phyloP scores from a whole-genome alignment of 768 basidiomycete species.

The Mycena capillaripes region DNA sequence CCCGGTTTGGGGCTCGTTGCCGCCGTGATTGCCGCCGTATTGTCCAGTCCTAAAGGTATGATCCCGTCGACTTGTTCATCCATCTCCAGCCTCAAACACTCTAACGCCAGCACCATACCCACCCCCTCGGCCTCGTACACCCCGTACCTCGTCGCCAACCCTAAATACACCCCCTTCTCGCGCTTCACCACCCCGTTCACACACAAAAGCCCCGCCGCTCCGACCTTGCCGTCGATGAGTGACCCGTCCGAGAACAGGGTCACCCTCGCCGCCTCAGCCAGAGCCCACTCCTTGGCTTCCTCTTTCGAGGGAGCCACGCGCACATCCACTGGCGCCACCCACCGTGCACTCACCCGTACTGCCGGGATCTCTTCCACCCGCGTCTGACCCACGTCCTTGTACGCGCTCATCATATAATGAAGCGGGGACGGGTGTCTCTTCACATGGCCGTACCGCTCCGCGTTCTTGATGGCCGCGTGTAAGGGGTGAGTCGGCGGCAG shows the following conservation, averaged over 20 bases:
- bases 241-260: no score
- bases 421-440: slow-evolving; percentile 30
- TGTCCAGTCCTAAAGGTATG: slow-evolving; percentile 2
- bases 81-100: not conserved
- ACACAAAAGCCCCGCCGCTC: not conserved
- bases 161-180: slow-evolving; percentile 4
- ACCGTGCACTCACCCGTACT: not conserved
- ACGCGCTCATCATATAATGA: slow-evolving; percentile 16
- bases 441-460: not conserved
- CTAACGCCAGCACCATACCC: not conserved
- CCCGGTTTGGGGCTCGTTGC: not conserved
- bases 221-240: not conserved
- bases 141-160: not conserved
- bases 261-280: slow-evolving; percentile 23
- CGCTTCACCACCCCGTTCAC: slow-evolving; percentile 9
- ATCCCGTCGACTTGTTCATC: not conserved
- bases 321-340: not conserved
- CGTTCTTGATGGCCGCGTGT: slow-evolving; percentile 10
- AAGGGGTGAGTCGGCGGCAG: slow-evolving; percentile 32
- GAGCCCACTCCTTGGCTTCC: slow-evolving; percentile 18
- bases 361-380: slow-evolving; percentile 24
- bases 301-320: slow-evolving; percentile 26
- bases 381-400: not conserved
- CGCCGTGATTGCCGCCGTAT: not conserved
- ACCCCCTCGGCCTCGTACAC: slow-evolving; percentile 16